A percentile compares a stretch with the other conserved stretches of the same genome.
Evolutionary conservation across 768 basidiomycete genomes (phyloP).

Genomic region (Suillus bovinus): DNA sequence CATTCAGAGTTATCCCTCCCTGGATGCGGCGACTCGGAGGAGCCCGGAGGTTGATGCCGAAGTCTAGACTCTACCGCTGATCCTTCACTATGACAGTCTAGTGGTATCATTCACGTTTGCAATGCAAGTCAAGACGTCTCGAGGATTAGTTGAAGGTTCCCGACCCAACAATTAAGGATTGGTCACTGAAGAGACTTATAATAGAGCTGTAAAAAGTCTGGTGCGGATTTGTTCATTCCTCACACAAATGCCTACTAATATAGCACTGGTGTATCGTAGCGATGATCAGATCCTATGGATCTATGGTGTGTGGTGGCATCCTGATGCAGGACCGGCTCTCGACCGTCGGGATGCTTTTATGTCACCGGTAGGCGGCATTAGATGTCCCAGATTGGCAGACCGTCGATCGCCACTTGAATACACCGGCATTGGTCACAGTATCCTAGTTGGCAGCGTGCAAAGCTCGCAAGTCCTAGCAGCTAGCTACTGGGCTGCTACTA

Average conservation of each 20-base stretch:
- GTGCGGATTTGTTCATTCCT: neutral
- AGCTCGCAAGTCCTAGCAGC: neutral
- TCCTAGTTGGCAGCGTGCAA: neutral
- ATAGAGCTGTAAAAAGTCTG: neutral
- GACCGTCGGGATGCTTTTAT: neutral
- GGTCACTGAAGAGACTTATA: neutral
- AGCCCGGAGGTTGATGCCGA: too few species aligned
- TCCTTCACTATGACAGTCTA: too few species aligned
- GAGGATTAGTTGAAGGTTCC: neutral
- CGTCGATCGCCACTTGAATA: too few species aligned
- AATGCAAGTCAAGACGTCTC: neutral
- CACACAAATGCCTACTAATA: neutral
- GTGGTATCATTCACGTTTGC: neutral
- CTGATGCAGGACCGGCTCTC: neutral
- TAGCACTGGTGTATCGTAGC: neutral
- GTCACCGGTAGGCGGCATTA: neutral
- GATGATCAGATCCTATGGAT: neutral
- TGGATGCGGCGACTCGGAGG: too few species aligned
- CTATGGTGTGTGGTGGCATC: neutral
- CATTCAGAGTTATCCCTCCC: too few species aligned
- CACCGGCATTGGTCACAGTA: neutral
- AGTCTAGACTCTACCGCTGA: neutral
- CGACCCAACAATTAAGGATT: neutral
- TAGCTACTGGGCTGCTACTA: neutral
- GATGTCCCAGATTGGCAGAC: neutral